Evolutionary conservation across 257 asterid species (phyloP).

Genomic region (Nicotiana attenuata): DNA sequence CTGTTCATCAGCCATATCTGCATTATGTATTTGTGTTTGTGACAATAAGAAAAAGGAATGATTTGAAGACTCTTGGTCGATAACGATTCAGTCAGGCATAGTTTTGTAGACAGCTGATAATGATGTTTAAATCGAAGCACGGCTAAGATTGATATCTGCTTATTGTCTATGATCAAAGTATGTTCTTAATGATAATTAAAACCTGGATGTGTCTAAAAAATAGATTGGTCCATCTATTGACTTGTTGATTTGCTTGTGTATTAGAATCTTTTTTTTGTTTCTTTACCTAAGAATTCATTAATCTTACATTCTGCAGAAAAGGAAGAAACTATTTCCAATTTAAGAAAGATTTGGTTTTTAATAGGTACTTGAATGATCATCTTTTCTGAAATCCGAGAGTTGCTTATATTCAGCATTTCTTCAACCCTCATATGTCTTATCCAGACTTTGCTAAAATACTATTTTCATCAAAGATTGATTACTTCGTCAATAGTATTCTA

Average conservation of each 20-base stretch:
- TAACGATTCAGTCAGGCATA: background rate
- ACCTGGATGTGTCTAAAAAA: background rate
- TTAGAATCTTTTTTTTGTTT: background rate
- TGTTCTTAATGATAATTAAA: background rate
- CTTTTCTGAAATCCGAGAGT: too few relatives aligned
- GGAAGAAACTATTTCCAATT: background rate
- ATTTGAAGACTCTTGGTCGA: background rate
- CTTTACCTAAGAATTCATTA: too few relatives aligned
- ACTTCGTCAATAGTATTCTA: background rate
- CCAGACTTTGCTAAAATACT: background rate
- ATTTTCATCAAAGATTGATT: background rate
- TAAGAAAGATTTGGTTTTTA: background rate
- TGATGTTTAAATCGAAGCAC: background rate
- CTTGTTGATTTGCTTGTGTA: background rate
- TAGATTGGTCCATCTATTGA: background rate
- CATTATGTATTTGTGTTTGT: constrained; percentile 9
- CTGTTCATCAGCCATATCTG: constrained; percentile 59
- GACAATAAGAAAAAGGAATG: background rate
- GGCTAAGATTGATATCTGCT: background rate
- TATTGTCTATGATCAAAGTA: background rate
- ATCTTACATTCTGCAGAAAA: background rate
- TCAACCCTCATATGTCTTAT: too few relatives aligned
- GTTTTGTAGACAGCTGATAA: background rate
- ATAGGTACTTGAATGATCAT: too few relatives aligned
- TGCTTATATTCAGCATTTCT: too few relatives aligned